Evolutionary conservation across 495 filamentous ascomycete genomes (phyloP), one percentile per base, ranked within the genome.

Genomic region (Lasiosphaeria ovina): DNA sequence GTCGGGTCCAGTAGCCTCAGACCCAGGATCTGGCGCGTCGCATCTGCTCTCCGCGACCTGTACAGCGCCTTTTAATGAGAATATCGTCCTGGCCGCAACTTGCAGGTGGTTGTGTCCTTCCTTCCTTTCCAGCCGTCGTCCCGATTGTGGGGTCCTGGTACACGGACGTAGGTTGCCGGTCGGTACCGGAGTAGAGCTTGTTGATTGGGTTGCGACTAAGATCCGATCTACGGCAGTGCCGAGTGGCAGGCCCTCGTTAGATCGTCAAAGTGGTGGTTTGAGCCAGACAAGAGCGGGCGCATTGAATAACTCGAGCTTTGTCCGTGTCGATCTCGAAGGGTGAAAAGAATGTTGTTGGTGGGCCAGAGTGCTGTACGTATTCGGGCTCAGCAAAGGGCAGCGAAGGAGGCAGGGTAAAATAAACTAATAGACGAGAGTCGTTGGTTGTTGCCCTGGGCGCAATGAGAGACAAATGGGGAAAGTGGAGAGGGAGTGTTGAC

Each of bases 191-290:
- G 24, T 24, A 24, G 24, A 24, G 35, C 48, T 56, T 34, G 16
- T 8, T 33, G 36, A 45, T 34, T 35, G 42, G 53, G 45, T 6
- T 50, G 54, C 24, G 33, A 53, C 56, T 44, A 52, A 34, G 57
- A 34, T 31, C 42, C 52, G 45, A 51, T 50, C n/a, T 3, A 8
- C n/a, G n/a, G 32, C 0, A 38, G 11, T 56, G 40, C 24, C 24
- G 35, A 56, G 57, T 48, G 42, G 11, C 44, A 35, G 35, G 59
- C 33, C 57, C 51, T 50, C 55, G 66, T 71, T 63, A 63, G 69
- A 71, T 69, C 64, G 69, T 67, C 66, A 44, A 57, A 50, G 36
- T 50, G 54, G 48, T 58, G 48, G 64, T 69, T 60, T 65, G 60
- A 53, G 51, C 35, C 52, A 52, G 35, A 35, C 64, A 58, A 57